Conservation (phyloP, 2,329 filamentous ascomycete genomes). For the Phialophora expanda region DNA sequence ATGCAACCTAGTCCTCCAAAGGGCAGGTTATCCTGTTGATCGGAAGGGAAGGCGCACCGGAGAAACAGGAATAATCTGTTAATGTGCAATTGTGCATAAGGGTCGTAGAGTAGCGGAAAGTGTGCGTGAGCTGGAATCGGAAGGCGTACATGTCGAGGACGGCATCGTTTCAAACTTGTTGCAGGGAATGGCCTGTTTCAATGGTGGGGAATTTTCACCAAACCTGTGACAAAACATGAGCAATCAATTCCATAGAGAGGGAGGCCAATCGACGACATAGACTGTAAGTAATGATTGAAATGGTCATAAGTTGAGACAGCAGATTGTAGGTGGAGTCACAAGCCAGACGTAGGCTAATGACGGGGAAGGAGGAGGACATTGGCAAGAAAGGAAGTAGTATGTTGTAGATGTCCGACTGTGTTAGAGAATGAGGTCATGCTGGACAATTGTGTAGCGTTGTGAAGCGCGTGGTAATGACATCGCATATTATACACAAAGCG, state of each 20-base stretch:
- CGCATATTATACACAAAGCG: background rate
- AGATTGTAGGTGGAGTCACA: background rate
- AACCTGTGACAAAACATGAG: background rate
- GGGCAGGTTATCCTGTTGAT: background rate
- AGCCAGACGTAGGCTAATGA: background rate
- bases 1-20: background rate
- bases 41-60: background rate
- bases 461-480: background rate
- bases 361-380: background rate
- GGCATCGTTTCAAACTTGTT: background rate
- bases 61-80: background rate
- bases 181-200: background rate
- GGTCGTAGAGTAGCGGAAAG: background rate
- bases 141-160: background rate
- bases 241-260: background rate
- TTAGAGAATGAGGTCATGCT: slow-evolving; percentile 1
- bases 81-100: background rate
- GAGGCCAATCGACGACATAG: background rate
- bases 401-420: background rate
- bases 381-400: background rate
- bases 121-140: background rate
- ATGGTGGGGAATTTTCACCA: background rate
- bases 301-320: background rate
- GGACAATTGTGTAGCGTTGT: background rate
- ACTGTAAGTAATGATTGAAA: background rate